Evolutionary conservation across 306 rosid species (phyloP).

Genomic region (Astragalus membranaceus): DNA sequence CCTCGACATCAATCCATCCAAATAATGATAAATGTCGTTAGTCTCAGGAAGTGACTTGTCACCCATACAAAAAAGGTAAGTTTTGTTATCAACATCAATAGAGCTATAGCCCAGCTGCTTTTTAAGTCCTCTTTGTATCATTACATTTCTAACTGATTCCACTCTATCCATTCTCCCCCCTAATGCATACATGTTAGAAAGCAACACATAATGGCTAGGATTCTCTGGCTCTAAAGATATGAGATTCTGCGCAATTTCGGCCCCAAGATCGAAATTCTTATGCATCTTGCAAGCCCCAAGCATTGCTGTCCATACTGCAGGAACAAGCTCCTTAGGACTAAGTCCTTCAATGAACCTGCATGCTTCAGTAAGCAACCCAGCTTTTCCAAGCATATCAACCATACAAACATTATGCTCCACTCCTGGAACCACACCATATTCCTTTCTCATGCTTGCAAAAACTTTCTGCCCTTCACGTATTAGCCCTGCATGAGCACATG

Average conservation of each 20-base stretch:
- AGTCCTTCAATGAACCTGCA: constrained; percentile 41
- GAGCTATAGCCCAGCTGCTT: constrained; percentile 85
- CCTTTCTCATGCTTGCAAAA: constrained; percentile 55
- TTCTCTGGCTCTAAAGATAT: constrained; percentile 71
- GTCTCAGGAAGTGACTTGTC: constrained; percentile 63
- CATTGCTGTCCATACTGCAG: constrained; percentile 78
- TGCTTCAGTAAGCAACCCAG: constrained; percentile 77
- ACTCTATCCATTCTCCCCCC: constrained; percentile 78
- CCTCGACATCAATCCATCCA: constrained; percentile 60
- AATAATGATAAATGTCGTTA: constrained; percentile 39
- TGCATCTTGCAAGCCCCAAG: constrained; percentile 94
- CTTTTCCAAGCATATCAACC: constrained; percentile 92
- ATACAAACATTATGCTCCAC: constrained; percentile 79
- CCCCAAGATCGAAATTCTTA: constrained; percentile 67
- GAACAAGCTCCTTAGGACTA: constrained; percentile 33
- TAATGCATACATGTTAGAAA: constrained; percentile 74
- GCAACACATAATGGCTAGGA: constrained; percentile 85
- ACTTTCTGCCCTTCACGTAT: constrained; percentile 56
- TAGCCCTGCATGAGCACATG: constrained; percentile 89
- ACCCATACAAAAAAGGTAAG: constrained; percentile 67
- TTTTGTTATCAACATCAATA: constrained; percentile 42
- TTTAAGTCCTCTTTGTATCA: constrained; percentile 57
- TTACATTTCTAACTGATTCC: constrained; percentile 58
- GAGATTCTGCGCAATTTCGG: constrained; percentile 66
- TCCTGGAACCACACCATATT: constrained; percentile 58